Base-by-base conservation (phyloP, 2,329 filamentous ascomycete genomes). In the Chaetothyriales sp. region DNA sequence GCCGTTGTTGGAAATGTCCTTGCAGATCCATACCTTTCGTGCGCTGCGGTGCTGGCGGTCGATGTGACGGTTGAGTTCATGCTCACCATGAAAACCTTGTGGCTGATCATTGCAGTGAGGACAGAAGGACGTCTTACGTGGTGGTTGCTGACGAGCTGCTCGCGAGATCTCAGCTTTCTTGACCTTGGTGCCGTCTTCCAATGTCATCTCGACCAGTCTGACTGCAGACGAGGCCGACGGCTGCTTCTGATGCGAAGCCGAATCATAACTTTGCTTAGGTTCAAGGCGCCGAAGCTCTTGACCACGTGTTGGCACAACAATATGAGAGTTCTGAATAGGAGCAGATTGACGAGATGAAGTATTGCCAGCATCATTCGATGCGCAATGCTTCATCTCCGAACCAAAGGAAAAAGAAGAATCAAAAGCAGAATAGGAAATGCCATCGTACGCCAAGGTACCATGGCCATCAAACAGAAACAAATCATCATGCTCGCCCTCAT, bases 71-170 rank as follows among this genome's bases (percentile, higher is more conserved):
- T 79, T 76, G 22, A 86, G 75, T 65, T 95, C 88, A 63, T 94
- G 88, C 20, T 89, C 84, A 49, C 88, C 88, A 32, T 88, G 80
- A 66, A 94, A 94, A 44, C 86, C 87, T 18, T 84, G 77, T 0
- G 81, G 82, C 49, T 85, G 77, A 50, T 86, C 80, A 48, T 75
- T 74, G 68, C 87, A 95, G 53, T 77, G 69, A 1, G 68, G 64
- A 64, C 88, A 94, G 62, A 76, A 77, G 36, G 78, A 77, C 25
- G 55, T 59, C 54, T 60, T 59, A 54, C 84, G 81, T 59, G 78
- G 78, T 22, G 83, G 83, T 15, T 84, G 81, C 50, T 75, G 69
- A 54, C 80, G 75, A 1, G 74, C 71, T 25, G 74, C 69, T 60
- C 78, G 79, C 53, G 71, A 67, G 46, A 68, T 80, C 62, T 67